Evolutionary conservation across 306 rosid genomes (phyloP), one percentile per base, ranked within the genome.

Genomic region (Vigna angularis): DNA sequence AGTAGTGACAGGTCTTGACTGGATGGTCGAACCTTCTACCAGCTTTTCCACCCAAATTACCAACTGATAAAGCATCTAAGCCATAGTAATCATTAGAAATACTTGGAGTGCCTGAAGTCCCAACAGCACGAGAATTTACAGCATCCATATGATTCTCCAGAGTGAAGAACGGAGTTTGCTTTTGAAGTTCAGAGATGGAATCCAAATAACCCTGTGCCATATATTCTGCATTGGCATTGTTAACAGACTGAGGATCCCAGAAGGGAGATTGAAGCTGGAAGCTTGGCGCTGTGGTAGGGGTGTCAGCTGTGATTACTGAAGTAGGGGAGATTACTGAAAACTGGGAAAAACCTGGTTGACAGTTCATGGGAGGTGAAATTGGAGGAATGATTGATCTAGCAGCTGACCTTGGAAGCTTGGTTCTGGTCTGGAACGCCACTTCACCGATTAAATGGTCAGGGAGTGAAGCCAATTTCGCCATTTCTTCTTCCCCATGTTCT

Each of bases 1-100:
- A 91, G 75, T 87, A 94, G 70, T 89, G 93, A 82, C 98, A 94
- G 3, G 75, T 76, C 85, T 88, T 94, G 11, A 83, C 85, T 0
- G 90, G 90, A 70, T 75, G 77, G 45, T 91, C 97, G 66, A 74
- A 50, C 57, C 83, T 79, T 63, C 92, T 78, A 62, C 82, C 72
- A 11, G 44, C 12, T 52, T 86, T 83, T 5, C 67, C 75, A 74
- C 28, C 79, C 45, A 78, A 69, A 75, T 65, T 79, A 4, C 83
- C 72, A 7, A 38, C 16, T 7, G 82, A 57, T 8, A 82, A 57
- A 72, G 77, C 63, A 56, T 87, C 91, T 17, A 75, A 65, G 78
- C 76, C 77, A 51, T 34, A 85, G 82, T 61, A 74, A 38, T 85
- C 88, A 67, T 78, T 85, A 1, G 72, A 47, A 38, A 75, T 56